These are phyloP conservation scores for Pseudonitzschia delicatissima DNA, from an alignment of 108 stramenopile genomes.

Conservation along the genomic window DNA sequence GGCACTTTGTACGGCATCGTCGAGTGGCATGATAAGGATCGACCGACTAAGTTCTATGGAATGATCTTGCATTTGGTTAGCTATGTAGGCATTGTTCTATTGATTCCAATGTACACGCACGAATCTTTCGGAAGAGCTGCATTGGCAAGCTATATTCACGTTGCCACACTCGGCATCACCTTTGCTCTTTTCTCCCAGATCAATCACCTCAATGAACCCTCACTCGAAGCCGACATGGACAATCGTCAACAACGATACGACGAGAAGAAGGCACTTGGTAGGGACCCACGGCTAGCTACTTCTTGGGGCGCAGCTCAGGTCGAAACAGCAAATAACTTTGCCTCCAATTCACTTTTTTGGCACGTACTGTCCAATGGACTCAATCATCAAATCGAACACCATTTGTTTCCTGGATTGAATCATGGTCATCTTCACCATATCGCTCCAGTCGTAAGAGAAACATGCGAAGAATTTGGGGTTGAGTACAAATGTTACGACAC, in stretches of 20 bases:
- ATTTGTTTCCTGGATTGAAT: conserved; percentile 59
- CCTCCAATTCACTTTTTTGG: conserved; percentile 37
- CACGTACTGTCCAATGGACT: conserved; percentile 55
- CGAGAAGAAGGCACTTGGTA: not conserved
- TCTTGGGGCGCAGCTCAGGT: conserved; percentile 64
- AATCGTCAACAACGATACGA: not conserved
- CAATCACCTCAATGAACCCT: conserved; percentile 56
- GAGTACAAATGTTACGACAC: conserved; percentile 50
- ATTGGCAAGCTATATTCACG: conserved; percentile 27
- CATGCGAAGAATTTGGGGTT: conserved; percentile 67
- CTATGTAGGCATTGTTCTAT: conserved; percentile 40
- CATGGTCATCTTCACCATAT: conserved; percentile 80
- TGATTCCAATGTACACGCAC: conserved; percentile 35
- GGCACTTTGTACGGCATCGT: conserved; percentile 43
- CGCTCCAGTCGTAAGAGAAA: conserved; percentile 65
- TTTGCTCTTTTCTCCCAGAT: conserved; percentile 66
- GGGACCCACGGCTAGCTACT: conserved; percentile 6
- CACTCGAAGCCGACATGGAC: conserved; percentile 35
- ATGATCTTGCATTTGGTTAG: conserved; percentile 31
- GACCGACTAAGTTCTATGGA: conserved; percentile 24
- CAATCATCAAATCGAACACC: conserved; percentile 70
- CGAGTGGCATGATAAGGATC: conserved; percentile 34
- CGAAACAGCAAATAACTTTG: conserved; percentile 68
- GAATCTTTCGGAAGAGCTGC: conserved; percentile 20
- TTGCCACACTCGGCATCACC: conserved; percentile 47